Conservation (phyloP, 495 filamentous ascomycete species). For the Penicillium silybi region DNA sequence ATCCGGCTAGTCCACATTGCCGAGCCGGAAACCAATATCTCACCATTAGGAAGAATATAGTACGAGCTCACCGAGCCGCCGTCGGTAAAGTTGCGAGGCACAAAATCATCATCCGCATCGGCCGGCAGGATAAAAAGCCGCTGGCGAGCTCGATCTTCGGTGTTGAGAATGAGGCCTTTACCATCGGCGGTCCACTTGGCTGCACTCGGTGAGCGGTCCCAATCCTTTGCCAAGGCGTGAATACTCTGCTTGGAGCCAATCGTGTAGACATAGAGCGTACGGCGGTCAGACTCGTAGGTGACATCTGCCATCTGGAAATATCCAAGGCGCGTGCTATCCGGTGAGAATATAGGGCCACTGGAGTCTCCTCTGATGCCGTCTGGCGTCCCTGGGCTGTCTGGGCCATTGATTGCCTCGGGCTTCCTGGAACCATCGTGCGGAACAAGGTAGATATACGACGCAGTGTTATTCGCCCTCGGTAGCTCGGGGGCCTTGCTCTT, state of each 20-base stretch:
- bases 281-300: constrained; percentile 35
- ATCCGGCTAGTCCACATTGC: constrained; percentile 33
- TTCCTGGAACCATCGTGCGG: constrained; percentile 33
- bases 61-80: constrained; percentile 21
- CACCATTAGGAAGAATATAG: constrained; percentile 29
- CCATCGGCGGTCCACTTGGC: constrained; percentile 35
- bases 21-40: constrained; percentile 31
- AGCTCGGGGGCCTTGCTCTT: constrained; percentile 42
- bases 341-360: constrained; percentile 34
- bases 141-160: constrained; percentile 28
- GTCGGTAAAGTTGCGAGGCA: constrained; percentile 31
- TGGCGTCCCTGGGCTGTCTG: constrained; percentile 23
- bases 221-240: constrained; percentile 28
- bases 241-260: constrained; percentile 29
- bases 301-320: constrained; percentile 41
- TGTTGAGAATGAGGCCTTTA: constrained; percentile 26
- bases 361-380: constrained; percentile 31
- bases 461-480: constrained; percentile 35
- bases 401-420: constrained; percentile 33
- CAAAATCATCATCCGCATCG: constrained; percentile 27
- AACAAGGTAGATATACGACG: constrained; percentile 37
- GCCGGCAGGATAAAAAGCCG: constrained; percentile 32
- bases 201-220: constrained; percentile 36
- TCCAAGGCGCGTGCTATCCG: constrained; percentile 32
- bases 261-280: constrained; percentile 33